Percentiles rank a stretch among this genome's conserved stretches.
These are phyloP conservation scores for Micractinium conductrix DNA, from an alignment of 139 green algal species.

Conservation along the genomic window DNA sequence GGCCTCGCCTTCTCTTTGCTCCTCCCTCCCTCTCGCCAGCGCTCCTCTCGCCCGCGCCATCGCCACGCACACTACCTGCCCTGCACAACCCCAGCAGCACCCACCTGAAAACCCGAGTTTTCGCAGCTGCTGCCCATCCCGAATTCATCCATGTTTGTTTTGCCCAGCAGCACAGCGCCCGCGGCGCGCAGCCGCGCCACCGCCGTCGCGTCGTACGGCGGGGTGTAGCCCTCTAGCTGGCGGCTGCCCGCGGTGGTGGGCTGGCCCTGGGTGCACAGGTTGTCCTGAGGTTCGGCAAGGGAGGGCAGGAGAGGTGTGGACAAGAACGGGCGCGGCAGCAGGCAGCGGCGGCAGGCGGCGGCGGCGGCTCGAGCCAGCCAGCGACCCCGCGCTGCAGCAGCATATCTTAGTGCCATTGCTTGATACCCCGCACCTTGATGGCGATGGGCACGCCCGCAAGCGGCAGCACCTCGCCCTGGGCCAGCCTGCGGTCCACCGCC, in stretches of 20 bases:
- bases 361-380: neutral
- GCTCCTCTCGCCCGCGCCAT: too few species aligned
- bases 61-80: too few species aligned
- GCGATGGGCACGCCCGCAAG: constrained; percentile 87
- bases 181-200: constrained; percentile 72
- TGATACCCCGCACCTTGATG: constrained; percentile 73
- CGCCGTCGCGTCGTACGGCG: constrained; percentile 80
- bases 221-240: constrained; percentile 76
- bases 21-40: too few species aligned
- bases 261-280: constrained; percentile 88
- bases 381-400: neutral
- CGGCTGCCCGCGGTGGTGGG: constrained; percentile 87
- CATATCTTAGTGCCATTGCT: neutral
- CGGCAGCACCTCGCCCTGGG: constrained; percentile 39
- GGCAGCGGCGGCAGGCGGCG: neutral
- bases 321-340: neutral
- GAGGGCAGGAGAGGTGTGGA: neutral
- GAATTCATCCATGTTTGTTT: constrained; percentile 99
- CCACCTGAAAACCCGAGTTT: constrained; percentile 85
- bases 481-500: constrained; percentile 44
- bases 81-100: neutral
- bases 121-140: constrained; percentile 97
- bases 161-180: constrained; percentile 92
- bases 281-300: constrained; percentile 79
- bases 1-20: too few species aligned